A percentile compares a stretch with the other conserved stretches of the same genome.
phyloP scores from a whole-genome alignment of 352 stramenopile species.

The Thraustochytrium sp. region DNA sequence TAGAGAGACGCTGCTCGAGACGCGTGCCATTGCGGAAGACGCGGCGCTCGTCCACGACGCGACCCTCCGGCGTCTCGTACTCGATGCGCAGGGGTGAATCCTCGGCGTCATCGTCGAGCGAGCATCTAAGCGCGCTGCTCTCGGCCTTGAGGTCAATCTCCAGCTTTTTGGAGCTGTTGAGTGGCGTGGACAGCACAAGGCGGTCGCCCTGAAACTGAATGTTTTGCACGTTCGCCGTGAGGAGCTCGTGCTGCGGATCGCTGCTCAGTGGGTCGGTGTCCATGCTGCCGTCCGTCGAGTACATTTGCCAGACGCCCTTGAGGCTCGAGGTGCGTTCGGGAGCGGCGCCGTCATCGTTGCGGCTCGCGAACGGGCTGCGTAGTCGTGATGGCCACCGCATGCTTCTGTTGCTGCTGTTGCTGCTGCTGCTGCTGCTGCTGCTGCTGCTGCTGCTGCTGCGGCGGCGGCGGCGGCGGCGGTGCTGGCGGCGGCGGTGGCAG shows the following conservation, averaged over 20 bases:
- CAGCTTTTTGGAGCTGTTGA: neutral
- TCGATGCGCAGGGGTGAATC: neutral
- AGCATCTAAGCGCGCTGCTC: neutral
- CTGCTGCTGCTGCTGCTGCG: too few species aligned
- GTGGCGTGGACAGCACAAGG: neutral
- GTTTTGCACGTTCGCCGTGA: neutral
- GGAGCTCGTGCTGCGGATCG: neutral
- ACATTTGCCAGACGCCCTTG: neutral
- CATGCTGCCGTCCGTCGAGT: neutral
- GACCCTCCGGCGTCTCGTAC: neutral
- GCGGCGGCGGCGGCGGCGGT: too few species aligned
- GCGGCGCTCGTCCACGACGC: slow-evolving; percentile 10
- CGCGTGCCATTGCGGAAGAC: slow-evolving; percentile 20
- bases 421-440: too few species aligned
- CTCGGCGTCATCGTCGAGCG: neutral
- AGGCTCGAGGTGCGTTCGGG: neutral
- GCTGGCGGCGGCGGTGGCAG: too few species aligned
- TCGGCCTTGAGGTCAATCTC: neutral
- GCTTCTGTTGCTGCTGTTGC: too few species aligned
- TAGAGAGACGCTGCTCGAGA: slow-evolving; percentile 15
- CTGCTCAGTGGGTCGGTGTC: neutral
- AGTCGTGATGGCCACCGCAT: too few species aligned
- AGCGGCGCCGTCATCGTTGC: neutral
- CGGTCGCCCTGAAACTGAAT: neutral
- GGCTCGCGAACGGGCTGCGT: too few species aligned